Evolutionary conservation across 208 protist species (phyloP).

Genomic region (Leishmania mexicana): DNA sequence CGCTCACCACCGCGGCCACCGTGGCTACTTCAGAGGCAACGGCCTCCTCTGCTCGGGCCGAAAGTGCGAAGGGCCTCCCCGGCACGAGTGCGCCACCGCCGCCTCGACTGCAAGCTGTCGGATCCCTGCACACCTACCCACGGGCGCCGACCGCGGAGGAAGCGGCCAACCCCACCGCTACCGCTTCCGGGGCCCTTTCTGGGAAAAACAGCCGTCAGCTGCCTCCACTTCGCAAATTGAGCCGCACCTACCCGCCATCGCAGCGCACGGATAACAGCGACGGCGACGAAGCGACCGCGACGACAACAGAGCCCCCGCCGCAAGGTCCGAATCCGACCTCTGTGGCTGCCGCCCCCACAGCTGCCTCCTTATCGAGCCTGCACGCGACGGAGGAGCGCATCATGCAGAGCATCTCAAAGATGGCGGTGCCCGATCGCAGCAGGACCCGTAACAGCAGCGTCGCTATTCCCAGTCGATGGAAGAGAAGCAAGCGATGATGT

Average conservation of each 20-base stretch:
- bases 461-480: not conserved
- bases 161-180: not conserved
- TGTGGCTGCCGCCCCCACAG: not conserved
- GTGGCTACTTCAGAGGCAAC: not conserved
- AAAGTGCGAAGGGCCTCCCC: not conserved
- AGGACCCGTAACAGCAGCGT: not conserved
- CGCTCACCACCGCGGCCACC: not conserved
- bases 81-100: not conserved
- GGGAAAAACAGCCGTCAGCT: not conserved
- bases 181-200: no score
- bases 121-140: not conserved
- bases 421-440: not conserved
- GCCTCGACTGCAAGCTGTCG: constrained; percentile 1
- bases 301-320: not conserved
- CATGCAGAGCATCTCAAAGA: constrained; percentile 25
- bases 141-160: not conserved
- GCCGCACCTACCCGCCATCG: not conserved
- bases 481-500: not conserved
- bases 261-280: not conserved
- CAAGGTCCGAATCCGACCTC: not conserved
- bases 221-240: not conserved
- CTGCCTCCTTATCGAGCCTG: constrained; percentile 1
- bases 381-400: constrained; percentile 31
- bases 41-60: not conserved
- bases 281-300: not conserved